Conservation (phyloP, 768 basidiomycete species). For the Piloderma croceum region DNA sequence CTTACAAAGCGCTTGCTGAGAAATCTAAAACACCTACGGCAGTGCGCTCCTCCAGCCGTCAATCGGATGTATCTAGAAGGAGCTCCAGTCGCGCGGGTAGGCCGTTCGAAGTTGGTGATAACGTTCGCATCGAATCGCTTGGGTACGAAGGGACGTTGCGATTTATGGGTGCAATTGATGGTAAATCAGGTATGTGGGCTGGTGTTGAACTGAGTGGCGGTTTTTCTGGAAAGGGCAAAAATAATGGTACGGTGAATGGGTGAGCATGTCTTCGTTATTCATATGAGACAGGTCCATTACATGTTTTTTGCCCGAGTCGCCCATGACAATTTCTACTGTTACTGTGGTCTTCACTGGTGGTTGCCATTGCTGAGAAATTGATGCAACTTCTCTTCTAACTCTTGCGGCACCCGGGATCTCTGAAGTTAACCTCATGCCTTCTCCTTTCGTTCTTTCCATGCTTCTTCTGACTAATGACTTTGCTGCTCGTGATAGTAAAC, state of each 20-base stretch:
- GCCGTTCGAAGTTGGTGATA: slow-evolving; percentile 68
- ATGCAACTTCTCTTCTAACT: no score
- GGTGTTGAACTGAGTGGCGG: slow-evolving; percentile 87
- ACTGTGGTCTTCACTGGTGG: not conserved
- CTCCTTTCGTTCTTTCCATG: not conserved
- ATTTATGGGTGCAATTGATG: slow-evolving; percentile 81
- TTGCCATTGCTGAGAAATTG: no score
- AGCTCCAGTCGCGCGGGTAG: slow-evolving; percentile 40
- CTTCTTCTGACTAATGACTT: slow-evolving; percentile 1
- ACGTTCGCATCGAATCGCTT: slow-evolving; percentile 80
- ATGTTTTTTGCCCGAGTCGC: not conserved
- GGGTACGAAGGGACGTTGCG: slow-evolving; percentile 82
- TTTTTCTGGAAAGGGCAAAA: slow-evolving; percentile 90
- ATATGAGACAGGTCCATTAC: slow-evolving; percentile 1
- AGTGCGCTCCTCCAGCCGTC: slow-evolving; percentile 59
- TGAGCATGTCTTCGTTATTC: slow-evolving; percentile 43
- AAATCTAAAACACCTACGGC: slow-evolving; percentile 51
- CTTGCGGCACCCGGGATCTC: no score
- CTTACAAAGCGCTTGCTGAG: slow-evolving; percentile 24
- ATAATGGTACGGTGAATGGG: slow-evolving; percentile 87
- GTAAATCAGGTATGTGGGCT: slow-evolving; percentile 87
- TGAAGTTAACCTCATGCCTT: no score
- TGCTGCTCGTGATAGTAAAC: slow-evolving; percentile 43
- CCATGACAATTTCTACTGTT: not conserved
- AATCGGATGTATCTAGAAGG: slow-evolving; percentile 53